phyloP scores from a whole-genome alignment of 1,139 yeast species.

The Kodamaea arcana region DNA sequence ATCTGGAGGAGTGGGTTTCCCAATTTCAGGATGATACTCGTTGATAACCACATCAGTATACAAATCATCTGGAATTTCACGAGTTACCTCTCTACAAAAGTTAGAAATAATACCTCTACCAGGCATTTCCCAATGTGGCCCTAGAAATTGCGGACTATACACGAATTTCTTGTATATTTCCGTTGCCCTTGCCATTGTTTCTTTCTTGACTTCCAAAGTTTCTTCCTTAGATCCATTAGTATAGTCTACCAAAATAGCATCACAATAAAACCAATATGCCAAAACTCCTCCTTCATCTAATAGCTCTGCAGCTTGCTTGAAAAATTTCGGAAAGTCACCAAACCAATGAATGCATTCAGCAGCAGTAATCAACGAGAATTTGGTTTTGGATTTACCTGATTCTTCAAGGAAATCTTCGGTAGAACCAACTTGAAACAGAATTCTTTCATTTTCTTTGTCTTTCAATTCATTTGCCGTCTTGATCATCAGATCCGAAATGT shows the following conservation, averaged over 20 bases:
- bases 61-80: slow-evolving; percentile 26
- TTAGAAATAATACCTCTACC: slow-evolving; percentile 34
- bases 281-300: slow-evolving; percentile 36
- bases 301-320: slow-evolving; percentile 24
- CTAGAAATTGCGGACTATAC: slow-evolving; percentile 32
- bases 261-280: slow-evolving; percentile 44
- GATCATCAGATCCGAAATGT: slow-evolving; percentile 32
- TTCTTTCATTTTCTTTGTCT: slow-evolving; percentile 18
- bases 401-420: slow-evolving; percentile 28
- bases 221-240: slow-evolving; percentile 17
- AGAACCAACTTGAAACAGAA: slow-evolving; percentile 32
- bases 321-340: slow-evolving; percentile 32
- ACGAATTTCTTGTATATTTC: slow-evolving; percentile 29
- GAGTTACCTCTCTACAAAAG: slow-evolving; percentile 26
- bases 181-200: slow-evolving; percentile 20
- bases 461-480: slow-evolving; percentile 29
- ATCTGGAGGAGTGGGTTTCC: slow-evolving; percentile 15
- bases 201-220: slow-evolving; percentile 14
- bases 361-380: slow-evolving; percentile 37
- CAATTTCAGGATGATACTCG: slow-evolving; percentile 20
- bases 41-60: slow-evolving; percentile 26
- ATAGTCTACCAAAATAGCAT: slow-evolving; percentile 33
- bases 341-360: slow-evolving; percentile 50
- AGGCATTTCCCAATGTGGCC: slow-evolving; percentile 47
- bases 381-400: slow-evolving; percentile 12